Conservation (phyloP, 1,139 yeast species). For the Sugiyamaella paludigena region DNA sequence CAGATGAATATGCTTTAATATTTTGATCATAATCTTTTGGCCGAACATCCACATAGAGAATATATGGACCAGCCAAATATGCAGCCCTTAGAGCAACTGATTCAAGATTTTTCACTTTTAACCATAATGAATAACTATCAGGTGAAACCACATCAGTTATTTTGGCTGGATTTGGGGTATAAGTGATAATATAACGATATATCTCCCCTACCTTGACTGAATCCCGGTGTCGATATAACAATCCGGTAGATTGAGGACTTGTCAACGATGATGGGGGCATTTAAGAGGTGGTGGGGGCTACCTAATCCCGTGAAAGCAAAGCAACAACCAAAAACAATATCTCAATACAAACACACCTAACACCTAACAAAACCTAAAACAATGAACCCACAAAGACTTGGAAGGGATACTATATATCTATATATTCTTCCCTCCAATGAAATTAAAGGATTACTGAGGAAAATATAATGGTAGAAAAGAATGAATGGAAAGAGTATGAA, state of each 20-base stretch:
- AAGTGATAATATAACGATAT: constrained; percentile 49
- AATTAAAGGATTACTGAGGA: too few relatives aligned
- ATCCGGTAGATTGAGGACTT: not conserved
- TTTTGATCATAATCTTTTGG: constrained; percentile 61
- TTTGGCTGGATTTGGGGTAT: constrained; percentile 37
- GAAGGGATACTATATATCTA: not conserved
- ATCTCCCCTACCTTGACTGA: constrained; percentile 57
- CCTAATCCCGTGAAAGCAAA: too few relatives aligned
- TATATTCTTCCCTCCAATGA: not conserved
- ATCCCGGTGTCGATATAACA: constrained; percentile 41
- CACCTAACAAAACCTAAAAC: too few relatives aligned
- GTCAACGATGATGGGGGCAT: too few relatives aligned
- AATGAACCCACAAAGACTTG: too few relatives aligned
- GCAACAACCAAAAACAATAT: too few relatives aligned
- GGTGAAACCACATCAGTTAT: constrained; percentile 6
- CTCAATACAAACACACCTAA: too few relatives aligned
- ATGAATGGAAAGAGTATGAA: not conserved
- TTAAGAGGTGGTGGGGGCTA: too few relatives aligned
- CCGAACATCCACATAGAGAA: constrained; percentile 79
- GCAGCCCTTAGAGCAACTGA: constrained; percentile 81
- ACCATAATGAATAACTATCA: constrained; percentile 43
- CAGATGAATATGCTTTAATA: constrained; percentile 56
- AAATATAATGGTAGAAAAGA: not conserved
- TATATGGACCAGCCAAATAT: constrained; percentile 83
- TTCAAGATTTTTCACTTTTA: constrained; percentile 72